A percentile compares a stretch with the other conserved stretches of the same genome.
Conservation (phyloP, 345 rosid species). For the Hypericum perforatum region DNA sequence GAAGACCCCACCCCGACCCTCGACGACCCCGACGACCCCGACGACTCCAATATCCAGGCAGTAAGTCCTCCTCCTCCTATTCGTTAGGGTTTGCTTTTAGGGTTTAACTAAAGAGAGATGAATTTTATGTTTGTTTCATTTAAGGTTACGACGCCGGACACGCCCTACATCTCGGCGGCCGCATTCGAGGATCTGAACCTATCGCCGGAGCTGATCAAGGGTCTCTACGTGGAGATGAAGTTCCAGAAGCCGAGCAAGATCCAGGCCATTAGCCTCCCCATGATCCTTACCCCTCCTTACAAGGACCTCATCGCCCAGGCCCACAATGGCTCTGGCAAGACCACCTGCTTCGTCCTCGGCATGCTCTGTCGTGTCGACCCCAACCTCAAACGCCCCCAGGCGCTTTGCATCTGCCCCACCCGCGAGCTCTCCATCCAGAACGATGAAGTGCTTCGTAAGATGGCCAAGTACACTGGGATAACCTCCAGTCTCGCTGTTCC, state of each 20-base stretch:
- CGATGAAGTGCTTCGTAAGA: constrained; percentile 79
- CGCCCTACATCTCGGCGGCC: constrained; percentile 71
- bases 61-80: too few relatives aligned
- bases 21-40: too few relatives aligned
- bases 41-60: too few relatives aligned
- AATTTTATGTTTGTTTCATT: too few relatives aligned
- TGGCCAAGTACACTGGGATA: constrained; percentile 88
- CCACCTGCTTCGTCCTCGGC: constrained; percentile 93
- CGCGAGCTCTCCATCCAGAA: constrained; percentile 67
- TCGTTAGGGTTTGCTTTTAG: too few relatives aligned
- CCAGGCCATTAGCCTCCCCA: constrained; percentile 84
- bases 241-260: constrained; percentile 92
- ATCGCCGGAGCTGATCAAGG: constrained; percentile 72
- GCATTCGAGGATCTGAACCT: constrained; percentile 76
- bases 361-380: constrained; percentile 87
- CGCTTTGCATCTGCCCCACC: constrained; percentile 93
- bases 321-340: constrained; percentile 93
- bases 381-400: constrained; percentile 49
- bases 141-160: constrained; percentile 67
- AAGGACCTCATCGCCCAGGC: constrained; percentile 90
- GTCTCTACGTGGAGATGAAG: constrained; percentile 83
- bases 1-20: too few relatives aligned
- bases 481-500: constrained; percentile 70
- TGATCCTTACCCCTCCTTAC: constrained; percentile 83
- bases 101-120: too few relatives aligned